Conservation (phyloP, 768 basidiomycete species). For the Dentipellis sp. region DNA sequence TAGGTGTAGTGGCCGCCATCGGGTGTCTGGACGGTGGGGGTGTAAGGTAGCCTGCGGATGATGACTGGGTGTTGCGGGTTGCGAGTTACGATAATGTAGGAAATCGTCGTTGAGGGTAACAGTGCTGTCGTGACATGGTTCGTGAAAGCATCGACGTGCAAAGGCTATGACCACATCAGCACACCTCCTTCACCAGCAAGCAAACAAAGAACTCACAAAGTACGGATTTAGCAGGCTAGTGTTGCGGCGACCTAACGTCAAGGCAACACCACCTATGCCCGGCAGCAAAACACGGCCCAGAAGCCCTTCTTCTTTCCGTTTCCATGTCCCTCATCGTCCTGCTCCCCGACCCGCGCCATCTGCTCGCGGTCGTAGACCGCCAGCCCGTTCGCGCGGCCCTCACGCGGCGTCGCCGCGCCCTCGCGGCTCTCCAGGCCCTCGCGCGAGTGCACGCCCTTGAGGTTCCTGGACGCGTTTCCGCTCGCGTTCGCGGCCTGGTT, state of each 20-base stretch:
- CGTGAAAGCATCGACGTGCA: constrained; percentile 1
- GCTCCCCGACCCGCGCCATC: constrained; percentile 46
- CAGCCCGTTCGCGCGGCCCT: constrained; percentile 42
- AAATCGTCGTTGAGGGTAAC: background rate
- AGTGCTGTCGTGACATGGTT: constrained; percentile 4
- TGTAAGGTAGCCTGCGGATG: background rate
- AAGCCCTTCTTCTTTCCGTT: constrained; percentile 54
- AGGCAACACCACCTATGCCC: constrained; percentile 30
- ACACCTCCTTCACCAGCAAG: background rate
- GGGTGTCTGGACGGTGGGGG: background rate
- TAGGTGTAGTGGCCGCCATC: background rate
- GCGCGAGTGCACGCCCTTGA: background rate
- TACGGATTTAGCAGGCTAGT: too few relatives aligned
- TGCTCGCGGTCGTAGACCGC: constrained; percentile 52
- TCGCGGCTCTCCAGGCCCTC: constrained; percentile 21
- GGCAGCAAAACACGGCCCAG: constrained; percentile 61
- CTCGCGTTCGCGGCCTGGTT: constrained; percentile 43
- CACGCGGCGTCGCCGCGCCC: constrained; percentile 22
- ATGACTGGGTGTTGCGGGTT: constrained; percentile 5
- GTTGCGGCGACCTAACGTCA: too few relatives aligned
- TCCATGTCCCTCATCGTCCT: constrained; percentile 46
- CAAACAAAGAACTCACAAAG: background rate
- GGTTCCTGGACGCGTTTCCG: constrained; percentile 22
- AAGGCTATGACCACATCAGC: background rate
- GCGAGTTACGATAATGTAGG: background rate